Percentiles rank a stretch among this genome's conserved stretches.
phyloP scores from a whole-genome alignment of 2,329 filamentous ascomycete species.

The Colletotrichum gloeosporioides region DNA sequence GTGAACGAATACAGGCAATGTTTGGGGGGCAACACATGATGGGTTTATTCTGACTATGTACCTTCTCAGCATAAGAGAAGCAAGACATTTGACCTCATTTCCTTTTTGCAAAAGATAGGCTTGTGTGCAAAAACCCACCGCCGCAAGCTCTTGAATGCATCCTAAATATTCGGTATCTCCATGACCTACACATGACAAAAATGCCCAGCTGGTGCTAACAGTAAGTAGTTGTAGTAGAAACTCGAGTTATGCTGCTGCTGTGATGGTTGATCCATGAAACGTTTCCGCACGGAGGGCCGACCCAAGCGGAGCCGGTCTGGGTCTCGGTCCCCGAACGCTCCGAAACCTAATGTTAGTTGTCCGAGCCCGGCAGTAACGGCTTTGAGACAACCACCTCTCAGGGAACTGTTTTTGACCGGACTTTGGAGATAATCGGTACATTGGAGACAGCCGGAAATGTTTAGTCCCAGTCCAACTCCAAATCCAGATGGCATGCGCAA shows the following conservation, averaged over 20 bases:
- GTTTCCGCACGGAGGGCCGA: not conserved
- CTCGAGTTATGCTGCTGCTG: not conserved
- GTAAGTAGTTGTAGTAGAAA: accelerated
- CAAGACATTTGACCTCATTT: not conserved
- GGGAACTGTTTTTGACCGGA: not conserved
- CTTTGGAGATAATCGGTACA: not conserved
- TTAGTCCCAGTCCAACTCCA: not conserved
- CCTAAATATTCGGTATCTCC: not conserved
- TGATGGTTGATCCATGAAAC: not conserved
- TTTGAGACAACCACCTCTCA: accelerated
- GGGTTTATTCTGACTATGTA: not conserved
- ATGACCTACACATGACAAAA: accelerated
- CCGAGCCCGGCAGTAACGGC: not conserved
- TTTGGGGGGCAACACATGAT: not conserved
- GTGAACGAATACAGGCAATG: not conserved
- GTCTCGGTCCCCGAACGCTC: not conserved
- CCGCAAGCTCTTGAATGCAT: not conserved
- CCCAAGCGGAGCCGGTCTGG: not conserved
- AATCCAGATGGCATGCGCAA: not conserved
- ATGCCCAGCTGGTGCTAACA: accelerated
- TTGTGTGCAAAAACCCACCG: not conserved
- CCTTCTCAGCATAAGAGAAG: not conserved
- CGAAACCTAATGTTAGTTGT: not conserved
- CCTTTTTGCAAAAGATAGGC: not conserved
- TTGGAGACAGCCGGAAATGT: not conserved